phyloP scores from a whole-genome alignment of 2,329 filamentous ascomycete genomes.

The Aspergillus texensis region DNA sequence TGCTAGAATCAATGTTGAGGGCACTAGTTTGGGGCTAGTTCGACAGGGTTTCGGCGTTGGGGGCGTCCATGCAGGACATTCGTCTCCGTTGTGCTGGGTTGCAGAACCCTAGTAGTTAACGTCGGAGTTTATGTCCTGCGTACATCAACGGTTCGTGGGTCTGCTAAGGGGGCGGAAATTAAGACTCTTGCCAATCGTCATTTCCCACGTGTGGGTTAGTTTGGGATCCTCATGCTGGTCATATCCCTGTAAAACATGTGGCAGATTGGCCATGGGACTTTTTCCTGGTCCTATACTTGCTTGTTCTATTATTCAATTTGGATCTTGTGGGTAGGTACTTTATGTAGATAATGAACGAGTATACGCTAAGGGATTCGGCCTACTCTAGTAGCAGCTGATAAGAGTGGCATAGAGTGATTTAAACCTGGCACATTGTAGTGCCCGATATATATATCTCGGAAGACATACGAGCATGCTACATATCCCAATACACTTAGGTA shows the following conservation, averaged over 20 bases:
- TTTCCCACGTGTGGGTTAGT: background rate
- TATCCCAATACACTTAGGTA: background rate
- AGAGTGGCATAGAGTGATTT: too few relatives aligned
- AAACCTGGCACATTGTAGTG: too few relatives aligned
- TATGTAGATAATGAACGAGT: background rate
- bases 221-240: too few relatives aligned
- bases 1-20: background rate
- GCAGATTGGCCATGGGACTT: background rate
- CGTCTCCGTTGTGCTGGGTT: background rate
- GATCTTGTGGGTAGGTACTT: background rate
- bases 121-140: background rate
- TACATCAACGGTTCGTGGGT: background rate
- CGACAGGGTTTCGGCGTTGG: background rate
- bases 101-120: background rate
- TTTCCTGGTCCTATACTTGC: background rate
- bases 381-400: too few relatives aligned
- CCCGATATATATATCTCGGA: too few relatives aligned
- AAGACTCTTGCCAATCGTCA: background rate
- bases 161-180: too few relatives aligned
- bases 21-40: background rate
- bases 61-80: background rate
- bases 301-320: background rate
- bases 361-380: background rate
- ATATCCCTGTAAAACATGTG: too few relatives aligned
- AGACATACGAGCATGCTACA: background rate